These are phyloP conservation scores for Cladophialophora psammophila DNA, from an alignment of 2,329 filamentous ascomycete species.

Conservation along the genomic window DNA sequence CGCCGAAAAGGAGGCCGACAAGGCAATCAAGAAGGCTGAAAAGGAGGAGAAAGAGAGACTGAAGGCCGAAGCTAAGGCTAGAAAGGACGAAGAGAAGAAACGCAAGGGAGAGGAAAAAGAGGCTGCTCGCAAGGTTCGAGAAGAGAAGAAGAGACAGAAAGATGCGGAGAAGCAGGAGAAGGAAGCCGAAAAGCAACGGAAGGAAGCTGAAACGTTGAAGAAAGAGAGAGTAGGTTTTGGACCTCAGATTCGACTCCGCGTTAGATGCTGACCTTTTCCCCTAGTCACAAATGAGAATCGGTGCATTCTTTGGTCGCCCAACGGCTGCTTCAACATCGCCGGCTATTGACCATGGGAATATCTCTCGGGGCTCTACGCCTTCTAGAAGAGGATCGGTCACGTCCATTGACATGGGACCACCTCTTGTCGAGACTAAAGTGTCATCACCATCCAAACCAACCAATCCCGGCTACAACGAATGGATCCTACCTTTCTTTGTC, in stretches of 20 bases:
- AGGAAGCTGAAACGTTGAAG: slow-evolving; percentile 49
- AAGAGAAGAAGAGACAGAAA: slow-evolving; percentile 44
- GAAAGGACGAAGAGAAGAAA: slow-evolving; percentile 54
- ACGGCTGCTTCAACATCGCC: slow-evolving; percentile 40
- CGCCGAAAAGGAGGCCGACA: slow-evolving; percentile 38
- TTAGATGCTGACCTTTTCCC: slow-evolving; percentile 37
- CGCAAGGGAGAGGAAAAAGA: slow-evolving; percentile 54
- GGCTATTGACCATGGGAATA: slow-evolving; percentile 25
- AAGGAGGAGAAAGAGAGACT: slow-evolving; percentile 39
- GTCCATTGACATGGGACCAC: slow-evolving; percentile 34
- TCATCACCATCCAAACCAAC: slow-evolving; percentile 35
- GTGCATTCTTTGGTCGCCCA: slow-evolving; percentile 58
- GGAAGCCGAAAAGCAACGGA: slow-evolving; percentile 48
- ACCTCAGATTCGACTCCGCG: slow-evolving; percentile 38
- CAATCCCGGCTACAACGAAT: slow-evolving; percentile 67
- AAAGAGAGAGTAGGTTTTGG: slow-evolving; percentile 53
- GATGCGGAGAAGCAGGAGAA: slow-evolving; percentile 51
- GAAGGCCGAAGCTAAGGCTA: slow-evolving; percentile 44
- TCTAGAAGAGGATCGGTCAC: slow-evolving; percentile 41
- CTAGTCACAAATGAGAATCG: slow-evolving; percentile 60
- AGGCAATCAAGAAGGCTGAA: slow-evolving; percentile 43
- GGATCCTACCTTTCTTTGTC: slow-evolving; percentile 83
- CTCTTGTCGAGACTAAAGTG: slow-evolving; percentile 42
- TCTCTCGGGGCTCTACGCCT: slow-evolving; percentile 34
- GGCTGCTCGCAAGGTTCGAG: slow-evolving; percentile 28